These are phyloP conservation scores for Nidula niveotomentosa DNA, from an alignment of 1,284 basidiomycete species.

Conservation along the genomic window DNA sequence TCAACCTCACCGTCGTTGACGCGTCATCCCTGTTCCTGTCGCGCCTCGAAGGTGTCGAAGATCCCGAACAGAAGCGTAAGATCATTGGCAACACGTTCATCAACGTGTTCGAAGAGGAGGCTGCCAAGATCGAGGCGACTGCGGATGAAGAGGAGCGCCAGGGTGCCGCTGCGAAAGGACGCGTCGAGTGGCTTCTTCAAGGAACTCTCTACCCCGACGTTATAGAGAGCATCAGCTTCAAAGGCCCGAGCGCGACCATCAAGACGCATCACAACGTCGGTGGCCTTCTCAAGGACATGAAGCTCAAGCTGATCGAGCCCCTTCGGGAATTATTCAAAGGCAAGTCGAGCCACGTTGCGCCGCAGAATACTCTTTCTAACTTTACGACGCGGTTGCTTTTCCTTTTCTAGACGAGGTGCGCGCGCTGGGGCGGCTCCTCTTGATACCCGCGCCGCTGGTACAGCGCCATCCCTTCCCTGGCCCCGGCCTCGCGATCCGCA, in stretches of 20 bases:
- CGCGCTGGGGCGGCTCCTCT: conserved; percentile 86
- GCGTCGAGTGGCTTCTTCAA: conserved; percentile 96
- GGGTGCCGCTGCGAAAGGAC: conserved; percentile 76
- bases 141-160: conserved; percentile 75
- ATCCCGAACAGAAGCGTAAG: conserved; percentile 97
- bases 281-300: conserved; percentile 96
- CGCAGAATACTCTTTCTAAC: background rate
- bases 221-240: conserved; percentile 99
- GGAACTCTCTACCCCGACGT: conserved; percentile 99
- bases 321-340: conserved; percentile 98
- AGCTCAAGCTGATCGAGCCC: conserved; percentile 98
- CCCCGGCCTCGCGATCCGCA: conserved; percentile 98
- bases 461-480: conserved; percentile 99
- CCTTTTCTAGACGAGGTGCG: conserved; percentile 86
- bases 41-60: conserved; percentile 89
- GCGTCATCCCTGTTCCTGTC: conserved; percentile 93
- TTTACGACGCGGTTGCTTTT: conserved; percentile 1
- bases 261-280: conserved; percentile 99
- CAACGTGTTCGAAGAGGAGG: conserved; percentile 95
- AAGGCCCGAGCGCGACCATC: conserved; percentile 98
- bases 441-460: conserved; percentile 92
- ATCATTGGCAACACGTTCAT: conserved; percentile 99
- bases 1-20: conserved; percentile 96
- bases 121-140: conserved; percentile 85
- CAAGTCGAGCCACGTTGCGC: conserved; percentile 28